Evolutionary conservation across 495 filamentous ascomycete species (phyloP).

Genomic region (Schizothecium vesticola): DNA sequence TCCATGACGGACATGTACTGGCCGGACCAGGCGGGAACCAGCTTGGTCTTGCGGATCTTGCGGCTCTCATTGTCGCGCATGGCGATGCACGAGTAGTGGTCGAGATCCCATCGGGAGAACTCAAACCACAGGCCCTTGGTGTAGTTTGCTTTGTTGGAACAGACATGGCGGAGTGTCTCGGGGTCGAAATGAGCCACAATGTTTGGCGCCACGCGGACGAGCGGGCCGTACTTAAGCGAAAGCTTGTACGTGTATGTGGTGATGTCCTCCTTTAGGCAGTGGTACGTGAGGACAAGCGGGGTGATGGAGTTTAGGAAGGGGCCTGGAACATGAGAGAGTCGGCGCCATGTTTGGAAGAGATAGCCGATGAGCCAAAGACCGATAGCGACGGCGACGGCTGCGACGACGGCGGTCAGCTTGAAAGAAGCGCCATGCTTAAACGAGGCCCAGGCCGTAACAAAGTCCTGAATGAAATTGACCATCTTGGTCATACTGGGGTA

Average conservation of each 20-base stretch:
- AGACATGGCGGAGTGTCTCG: conserved; percentile 2
- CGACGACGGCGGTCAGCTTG: too few relatives aligned
- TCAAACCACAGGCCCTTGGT: conserved; percentile 10
- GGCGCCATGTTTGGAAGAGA: conserved; percentile 5
- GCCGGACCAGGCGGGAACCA: conserved; percentile 3
- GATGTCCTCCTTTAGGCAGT: conserved; percentile 27
- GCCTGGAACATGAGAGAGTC: conserved; percentile 40
- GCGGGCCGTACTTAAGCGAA: conserved; percentile 41
- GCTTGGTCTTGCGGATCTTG: neutral
- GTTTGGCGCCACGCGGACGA: conserved; percentile 49
- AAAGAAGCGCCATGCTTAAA: too few relatives aligned
- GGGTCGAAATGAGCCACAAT: conserved; percentile 20
- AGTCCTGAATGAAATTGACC: too few relatives aligned
- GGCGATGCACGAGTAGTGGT: conserved; percentile 5
- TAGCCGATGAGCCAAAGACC: too few relatives aligned
- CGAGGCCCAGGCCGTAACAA: too few relatives aligned
- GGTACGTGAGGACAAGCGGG: conserved; percentile 26
- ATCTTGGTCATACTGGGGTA: too few relatives aligned
- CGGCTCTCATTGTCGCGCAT: conserved; percentile 8
- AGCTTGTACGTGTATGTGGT: conserved; percentile 25
- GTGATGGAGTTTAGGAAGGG: conserved; percentile 37
- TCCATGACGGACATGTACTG: conserved; percentile 1
- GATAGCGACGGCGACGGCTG: too few relatives aligned
- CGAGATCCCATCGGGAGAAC: conserved; percentile 6
- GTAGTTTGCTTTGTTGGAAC: conserved; percentile 4